Evolutionary conservation across 345 rosid genomes (phyloP).

Genomic region (Zanthoxylum bungeanum): DNA sequence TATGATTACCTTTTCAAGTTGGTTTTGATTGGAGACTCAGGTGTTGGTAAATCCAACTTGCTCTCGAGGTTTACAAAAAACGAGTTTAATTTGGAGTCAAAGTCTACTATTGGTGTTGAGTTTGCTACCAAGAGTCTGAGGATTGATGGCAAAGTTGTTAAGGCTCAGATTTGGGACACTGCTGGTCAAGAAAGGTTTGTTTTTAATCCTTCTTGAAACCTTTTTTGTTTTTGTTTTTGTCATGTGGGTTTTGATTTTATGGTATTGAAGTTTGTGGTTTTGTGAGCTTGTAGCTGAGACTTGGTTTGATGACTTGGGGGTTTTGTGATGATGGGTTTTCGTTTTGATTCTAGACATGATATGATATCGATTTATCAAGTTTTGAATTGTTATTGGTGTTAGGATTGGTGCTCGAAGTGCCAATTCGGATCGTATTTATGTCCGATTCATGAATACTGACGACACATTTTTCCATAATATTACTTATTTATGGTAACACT

Average conservation of each 20-base stretch:
- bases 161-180: slow-evolving; percentile 65
- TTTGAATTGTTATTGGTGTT: not conserved
- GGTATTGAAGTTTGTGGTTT: not conserved
- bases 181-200: slow-evolving; percentile 51
- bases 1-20: slow-evolving; percentile 58
- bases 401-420: too few relatives aligned
- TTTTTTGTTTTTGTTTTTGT: not conserved
- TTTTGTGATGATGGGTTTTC: not conserved
- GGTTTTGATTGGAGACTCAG: slow-evolving; percentile 60
- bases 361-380: not conserved
- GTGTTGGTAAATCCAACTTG: slow-evolving; percentile 55
- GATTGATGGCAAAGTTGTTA: slow-evolving; percentile 44
- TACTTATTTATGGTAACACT: too few relatives aligned
- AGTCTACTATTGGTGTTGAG: slow-evolving; percentile 60
- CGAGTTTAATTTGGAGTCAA: slow-evolving; percentile 55
- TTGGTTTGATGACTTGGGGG: not conserved
- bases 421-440: too few relatives aligned
- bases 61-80: slow-evolving; percentile 47
- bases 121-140: slow-evolving; percentile 48
- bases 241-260: slow-evolving; percentile 1
- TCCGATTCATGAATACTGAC: too few relatives aligned
- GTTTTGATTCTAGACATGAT: not conserved
- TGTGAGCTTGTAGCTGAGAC: not conserved
- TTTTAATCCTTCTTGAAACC: not conserved
- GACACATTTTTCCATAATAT: too few relatives aligned